Evolutionary conservation across 257 asterid genomes (phyloP), one percentile per base, ranked within the genome.

Genomic region (Ligustrum vulgare): DNA sequence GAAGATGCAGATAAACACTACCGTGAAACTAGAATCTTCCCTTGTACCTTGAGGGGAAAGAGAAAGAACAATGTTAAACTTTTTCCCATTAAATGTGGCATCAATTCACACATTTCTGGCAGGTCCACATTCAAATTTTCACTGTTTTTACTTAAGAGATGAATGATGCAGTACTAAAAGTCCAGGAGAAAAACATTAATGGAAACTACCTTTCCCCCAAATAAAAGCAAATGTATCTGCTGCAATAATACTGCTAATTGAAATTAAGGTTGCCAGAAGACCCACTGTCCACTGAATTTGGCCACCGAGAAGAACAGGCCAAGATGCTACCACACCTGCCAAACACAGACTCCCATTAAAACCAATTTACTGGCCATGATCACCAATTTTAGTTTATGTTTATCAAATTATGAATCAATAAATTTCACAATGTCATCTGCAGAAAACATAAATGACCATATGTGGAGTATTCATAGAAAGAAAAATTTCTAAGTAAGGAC

Each of bases 261-360:
- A 89, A 76, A 89, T 88, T 79, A 93, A 91, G 82, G 98, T 86
- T 60, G 98, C 97, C 77, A 91, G 93, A 82, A 91, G 97, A 83
- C 99, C 99, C 79, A 93, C 94, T 28, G 96, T 91, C 98, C 98
- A 95, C 84, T 83, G 90, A 77, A 93, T 84, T 73, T 73, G 97
- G 63, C 98, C 99, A 80, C 99, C 97, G 60, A 93, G 91, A 71
- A 95, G 83, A 76, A 83, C 41, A 47, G 99, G 99, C 99, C 98
- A 93, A 68, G 90, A 79, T 76, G 94, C 88, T 77, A 80, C 92
- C 37, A 89, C 76, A 80, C 88, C 98, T 86, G 88, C 74, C 56
- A 78, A 65, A 36, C 39, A 75, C 35, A 77, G 36, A 70, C 31
- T 69, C 28, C 49, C 31, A 9, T 68, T 20, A 73, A 32, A 36